phyloP scores from a whole-genome alignment of 2,329 filamentous ascomycete genomes.

The Incumbomyces lentus region DNA sequence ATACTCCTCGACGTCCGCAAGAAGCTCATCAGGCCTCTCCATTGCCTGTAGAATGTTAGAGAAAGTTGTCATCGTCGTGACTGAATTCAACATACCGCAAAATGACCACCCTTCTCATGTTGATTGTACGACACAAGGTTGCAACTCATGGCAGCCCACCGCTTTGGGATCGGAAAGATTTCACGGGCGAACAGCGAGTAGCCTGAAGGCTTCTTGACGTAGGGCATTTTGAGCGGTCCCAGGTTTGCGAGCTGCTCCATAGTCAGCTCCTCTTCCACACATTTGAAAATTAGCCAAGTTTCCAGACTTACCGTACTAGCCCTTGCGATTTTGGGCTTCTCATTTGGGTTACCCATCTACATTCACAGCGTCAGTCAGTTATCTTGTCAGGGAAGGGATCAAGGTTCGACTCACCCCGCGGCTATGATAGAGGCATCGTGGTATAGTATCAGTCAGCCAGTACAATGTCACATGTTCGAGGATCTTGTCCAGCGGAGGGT shows the following conservation, averaged over 20 bases:
- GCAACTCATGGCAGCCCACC: conserved; percentile 15
- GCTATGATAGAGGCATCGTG: conserved; percentile 26
- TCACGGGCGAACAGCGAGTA: conserved; percentile 16
- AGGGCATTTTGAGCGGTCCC: too few species aligned
- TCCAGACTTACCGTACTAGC: too few species aligned
- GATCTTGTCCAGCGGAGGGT: conserved; percentile 25
- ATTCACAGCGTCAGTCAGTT: conserved; percentile 2
- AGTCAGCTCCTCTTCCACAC: too few species aligned
- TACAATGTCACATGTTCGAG: conserved; percentile 28
- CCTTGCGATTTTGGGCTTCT: too few species aligned
- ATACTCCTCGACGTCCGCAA: conserved; percentile 33
- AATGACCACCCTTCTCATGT: conserved; percentile 40
- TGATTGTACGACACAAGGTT: conserved; percentile 14
- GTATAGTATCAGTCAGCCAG: conserved; percentile 30
- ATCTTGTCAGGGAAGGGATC: too few species aligned
- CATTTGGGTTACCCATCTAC: conserved; percentile 1
- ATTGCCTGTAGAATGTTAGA: too few species aligned
- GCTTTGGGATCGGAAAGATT: conserved; percentile 14
- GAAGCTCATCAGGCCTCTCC: conserved; percentile 34
- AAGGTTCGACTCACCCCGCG: conserved; percentile 10
- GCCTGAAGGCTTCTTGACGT: conserved; percentile 12
- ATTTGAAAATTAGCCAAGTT: too few species aligned
- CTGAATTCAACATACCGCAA: too few species aligned
- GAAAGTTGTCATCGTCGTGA: too few species aligned
- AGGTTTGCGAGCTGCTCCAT: too few species aligned